Evolutionary conservation across 2,329 filamentous ascomycete species (phyloP).

Genomic region (Penicillium sp.): DNA sequence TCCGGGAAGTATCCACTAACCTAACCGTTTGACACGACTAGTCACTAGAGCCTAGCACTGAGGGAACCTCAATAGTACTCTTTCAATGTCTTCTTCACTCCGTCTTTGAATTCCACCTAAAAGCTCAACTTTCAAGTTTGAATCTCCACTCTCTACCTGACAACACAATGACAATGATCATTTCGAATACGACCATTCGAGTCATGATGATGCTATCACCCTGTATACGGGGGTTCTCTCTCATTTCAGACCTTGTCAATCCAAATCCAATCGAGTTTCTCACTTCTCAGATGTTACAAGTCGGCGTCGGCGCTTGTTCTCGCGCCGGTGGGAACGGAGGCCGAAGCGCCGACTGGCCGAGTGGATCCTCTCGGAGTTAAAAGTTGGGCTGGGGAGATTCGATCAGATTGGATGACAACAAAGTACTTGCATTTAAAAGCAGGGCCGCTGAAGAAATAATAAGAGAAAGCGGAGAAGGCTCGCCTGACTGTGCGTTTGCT

Average conservation of each 20-base stretch:
- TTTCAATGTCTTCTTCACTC: background rate
- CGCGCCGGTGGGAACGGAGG: background rate
- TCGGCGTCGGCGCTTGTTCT: background rate
- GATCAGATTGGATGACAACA: background rate
- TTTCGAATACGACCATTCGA: background rate
- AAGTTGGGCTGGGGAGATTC: background rate
- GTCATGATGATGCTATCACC: background rate
- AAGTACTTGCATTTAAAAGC: background rate
- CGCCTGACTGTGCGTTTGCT: background rate
- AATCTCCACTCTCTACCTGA: background rate
- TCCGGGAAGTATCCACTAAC: background rate
- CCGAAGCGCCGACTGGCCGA: constrained; percentile 6
- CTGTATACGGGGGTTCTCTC: background rate
- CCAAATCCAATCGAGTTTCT: background rate
- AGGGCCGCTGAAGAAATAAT: background rate
- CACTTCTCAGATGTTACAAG: background rate
- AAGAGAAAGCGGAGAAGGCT: background rate
- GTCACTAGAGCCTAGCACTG: background rate
- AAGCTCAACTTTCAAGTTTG: background rate
- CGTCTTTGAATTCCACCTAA: background rate
- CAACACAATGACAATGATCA: background rate
- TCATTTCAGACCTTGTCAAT: background rate
- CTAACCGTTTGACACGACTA: background rate
- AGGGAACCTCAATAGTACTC: no score
- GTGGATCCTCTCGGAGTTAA: background rate